A percentile compares a stretch with the other conserved stretches of the same genome.
These are phyloP conservation scores for Shiraia bambusicola DNA, from an alignment of 2,329 filamentous ascomycete species.

Conservation along the genomic window DNA sequence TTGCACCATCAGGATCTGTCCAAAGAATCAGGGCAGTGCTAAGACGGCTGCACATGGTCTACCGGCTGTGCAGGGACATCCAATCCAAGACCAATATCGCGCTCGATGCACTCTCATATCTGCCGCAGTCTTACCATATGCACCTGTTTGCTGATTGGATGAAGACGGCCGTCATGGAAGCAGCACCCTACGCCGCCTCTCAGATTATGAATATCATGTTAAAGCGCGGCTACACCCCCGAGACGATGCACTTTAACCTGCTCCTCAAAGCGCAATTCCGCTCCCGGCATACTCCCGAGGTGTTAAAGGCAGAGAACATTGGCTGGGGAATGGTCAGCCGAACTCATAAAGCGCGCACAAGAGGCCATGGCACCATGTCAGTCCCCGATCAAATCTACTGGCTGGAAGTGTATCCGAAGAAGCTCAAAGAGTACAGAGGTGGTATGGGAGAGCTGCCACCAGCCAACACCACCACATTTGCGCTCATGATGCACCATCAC, in stretches of 20 bases:
- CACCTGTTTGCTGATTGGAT: slow-evolving; percentile 90
- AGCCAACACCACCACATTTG: slow-evolving; percentile 36
- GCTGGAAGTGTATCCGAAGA: neutral
- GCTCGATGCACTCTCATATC: slow-evolving; percentile 49
- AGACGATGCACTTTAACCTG: slow-evolving; percentile 77
- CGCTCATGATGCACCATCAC: slow-evolving; percentile 36
- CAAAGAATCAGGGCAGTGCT: slow-evolving; percentile 22
- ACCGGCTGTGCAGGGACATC: slow-evolving; percentile 32
- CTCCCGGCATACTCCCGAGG: slow-evolving; percentile 17
- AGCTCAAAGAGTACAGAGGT: neutral
- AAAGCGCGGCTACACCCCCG: slow-evolving; percentile 64
- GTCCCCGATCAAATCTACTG: slow-evolving; percentile 4
- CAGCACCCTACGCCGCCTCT: slow-evolving; percentile 61
- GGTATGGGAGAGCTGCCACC: slow-evolving; percentile 18
- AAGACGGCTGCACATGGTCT: slow-evolving; percentile 29
- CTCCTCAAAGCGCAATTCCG: slow-evolving; percentile 78
- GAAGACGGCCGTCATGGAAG: slow-evolving; percentile 74
- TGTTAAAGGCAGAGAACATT: slow-evolving; percentile 38
- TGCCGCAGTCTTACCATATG: slow-evolving; percentile 63
- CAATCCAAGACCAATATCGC: slow-evolving; percentile 32
- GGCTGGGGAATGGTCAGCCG: slow-evolving; percentile 41
- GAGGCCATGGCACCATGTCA: neutral
- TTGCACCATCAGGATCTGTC: slow-evolving; percentile 45
- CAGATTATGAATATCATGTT: slow-evolving; percentile 77
- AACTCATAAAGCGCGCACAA: slow-evolving; percentile 8